Evolutionary conservation across 2,329 filamentous ascomycete genomes (phyloP), one percentile per base, ranked within the genome.

Genomic region (Botrytis sinoallii): DNA sequence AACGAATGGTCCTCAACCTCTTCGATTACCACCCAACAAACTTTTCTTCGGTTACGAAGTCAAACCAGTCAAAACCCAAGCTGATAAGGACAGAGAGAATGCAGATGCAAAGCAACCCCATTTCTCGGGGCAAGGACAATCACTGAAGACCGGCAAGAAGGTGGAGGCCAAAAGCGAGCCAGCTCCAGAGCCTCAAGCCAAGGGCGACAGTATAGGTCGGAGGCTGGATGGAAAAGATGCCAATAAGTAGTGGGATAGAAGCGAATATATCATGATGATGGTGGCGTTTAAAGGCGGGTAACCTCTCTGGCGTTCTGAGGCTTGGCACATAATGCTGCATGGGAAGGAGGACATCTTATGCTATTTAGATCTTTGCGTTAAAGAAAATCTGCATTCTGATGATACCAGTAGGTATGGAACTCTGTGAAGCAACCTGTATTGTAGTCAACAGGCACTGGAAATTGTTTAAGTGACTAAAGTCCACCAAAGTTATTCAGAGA

Each of bases 21-120:
- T 99, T 12, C 88, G 96, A 42, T 82, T 99, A 70, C 89, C 93
- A 0, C 92, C 93, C 0, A 96, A 96, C 79, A 97, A 98, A 83
- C 86, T 99, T 7, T 99, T 99, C 86, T 97, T 99, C 76, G 96
- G 96, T 4, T 99, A 98, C 80, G 92, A 97, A 80, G 88, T 97
- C 81, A 97, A 92, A 82, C 95, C 95, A 0, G 86, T 97, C 60
- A 95, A 94, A 85, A 93, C 93, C 14, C 90, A 92, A 73, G 91
- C 89, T 52, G 90, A 93, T 74, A 90, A 90, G 81, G 88, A 90
- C 70, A 86, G 90, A 75, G 90, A 92, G 74, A 87, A 89, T 55
- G 88, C 90, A 75, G 86, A 89, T n/a, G 86, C 88, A 6, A 86
- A 87, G 74, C 89, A 90, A 76, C 91, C 92, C n/a, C 90, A 90